Conservation (phyloP, 2,329 filamentous ascomycete species). For the Aspergillus glaucus region DNA sequence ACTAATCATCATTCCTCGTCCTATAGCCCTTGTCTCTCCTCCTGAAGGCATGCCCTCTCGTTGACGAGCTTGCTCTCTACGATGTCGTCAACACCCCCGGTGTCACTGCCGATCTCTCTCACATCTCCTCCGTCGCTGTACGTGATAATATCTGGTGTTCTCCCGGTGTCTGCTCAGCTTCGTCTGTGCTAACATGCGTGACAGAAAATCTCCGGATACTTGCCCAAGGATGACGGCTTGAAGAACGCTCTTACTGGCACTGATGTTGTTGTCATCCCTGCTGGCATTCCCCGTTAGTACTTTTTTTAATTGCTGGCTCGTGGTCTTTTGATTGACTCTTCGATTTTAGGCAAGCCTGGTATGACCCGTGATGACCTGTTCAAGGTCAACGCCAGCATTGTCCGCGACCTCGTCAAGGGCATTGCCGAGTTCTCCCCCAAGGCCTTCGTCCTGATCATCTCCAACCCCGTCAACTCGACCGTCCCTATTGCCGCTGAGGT, state of each 20-base stretch:
- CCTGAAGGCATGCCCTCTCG: conserved; percentile 79
- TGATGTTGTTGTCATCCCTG: conserved; percentile 94
- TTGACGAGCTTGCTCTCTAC: conserved; percentile 92
- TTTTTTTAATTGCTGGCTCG: neutral
- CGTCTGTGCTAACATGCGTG: neutral
- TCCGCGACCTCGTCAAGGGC: conserved; percentile 85
- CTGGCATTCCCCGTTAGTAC: conserved; percentile 86
- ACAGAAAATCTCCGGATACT: conserved; percentile 79
- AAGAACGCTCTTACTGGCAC: conserved; percentile 85
- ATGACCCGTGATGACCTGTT: conserved; percentile 99
- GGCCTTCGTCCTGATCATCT: conserved; percentile 93
- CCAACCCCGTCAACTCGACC: conserved; percentile 98
- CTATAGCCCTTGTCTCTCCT: conserved; percentile 86
- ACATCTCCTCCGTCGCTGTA: conserved; percentile 87
- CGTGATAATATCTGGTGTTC: conserved; percentile 33
- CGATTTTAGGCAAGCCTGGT: conserved; percentile 76
- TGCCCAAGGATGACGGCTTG: conserved; percentile 77
- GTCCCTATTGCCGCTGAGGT: conserved; percentile 97
- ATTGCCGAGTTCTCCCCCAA: conserved; percentile 85
- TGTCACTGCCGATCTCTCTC: conserved; percentile 90
- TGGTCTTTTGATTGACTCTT: conserved; percentile 1
- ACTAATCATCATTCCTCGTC: neutral
- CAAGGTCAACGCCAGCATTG: conserved; percentile 99
- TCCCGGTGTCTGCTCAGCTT: neutral
- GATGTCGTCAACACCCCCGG: conserved; percentile 99